phyloP scores from a whole-genome alignment of 2,329 filamentous ascomycete species.

The Fusarium citri region DNA sequence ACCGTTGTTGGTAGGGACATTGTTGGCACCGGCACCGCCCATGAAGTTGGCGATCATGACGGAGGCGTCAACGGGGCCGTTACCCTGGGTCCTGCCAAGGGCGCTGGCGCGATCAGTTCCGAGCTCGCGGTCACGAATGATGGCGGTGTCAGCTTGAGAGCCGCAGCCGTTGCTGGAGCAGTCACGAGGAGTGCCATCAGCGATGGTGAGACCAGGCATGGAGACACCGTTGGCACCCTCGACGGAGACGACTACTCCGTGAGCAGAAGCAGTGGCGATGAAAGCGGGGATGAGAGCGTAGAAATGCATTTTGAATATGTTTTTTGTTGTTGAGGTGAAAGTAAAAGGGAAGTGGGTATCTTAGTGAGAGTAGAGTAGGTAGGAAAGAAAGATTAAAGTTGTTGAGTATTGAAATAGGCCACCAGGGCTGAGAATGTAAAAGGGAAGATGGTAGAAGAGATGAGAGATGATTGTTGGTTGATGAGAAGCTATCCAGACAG shows the following conservation, averaged over 20 bases:
- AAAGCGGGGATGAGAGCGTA: conserved; percentile 48
- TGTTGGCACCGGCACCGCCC: conserved; percentile 51
- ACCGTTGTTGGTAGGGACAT: conserved; percentile 53
- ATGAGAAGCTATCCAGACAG: not conserved
- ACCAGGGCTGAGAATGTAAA: not conserved
- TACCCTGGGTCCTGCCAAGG: conserved; percentile 72
- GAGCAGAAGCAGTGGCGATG: conserved; percentile 63
- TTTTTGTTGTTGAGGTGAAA: not conserved
- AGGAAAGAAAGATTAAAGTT: not conserved
- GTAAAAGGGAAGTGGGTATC: not conserved
- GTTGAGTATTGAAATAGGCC: not conserved
- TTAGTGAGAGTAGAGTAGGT: not conserved
- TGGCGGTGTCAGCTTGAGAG: conserved; percentile 76
- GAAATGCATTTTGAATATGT: conserved; percentile 48
- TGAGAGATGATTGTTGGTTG: not conserved
- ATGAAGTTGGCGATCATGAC: conserved; percentile 71
- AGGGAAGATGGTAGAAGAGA: not conserved
- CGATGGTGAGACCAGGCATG: conserved; percentile 69
- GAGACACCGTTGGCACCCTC: conserved; percentile 70
- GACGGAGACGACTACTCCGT: conserved; percentile 68
- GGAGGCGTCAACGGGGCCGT: conserved; percentile 68
- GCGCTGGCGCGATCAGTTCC: conserved; percentile 63
- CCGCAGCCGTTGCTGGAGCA: conserved; percentile 71
- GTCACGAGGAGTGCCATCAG: conserved; percentile 75
- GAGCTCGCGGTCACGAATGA: conserved; percentile 73